Evolutionary conservation across 2,329 filamentous ascomycete genomes (phyloP).

Genomic region (Colletotrichum spinosum): DNA sequence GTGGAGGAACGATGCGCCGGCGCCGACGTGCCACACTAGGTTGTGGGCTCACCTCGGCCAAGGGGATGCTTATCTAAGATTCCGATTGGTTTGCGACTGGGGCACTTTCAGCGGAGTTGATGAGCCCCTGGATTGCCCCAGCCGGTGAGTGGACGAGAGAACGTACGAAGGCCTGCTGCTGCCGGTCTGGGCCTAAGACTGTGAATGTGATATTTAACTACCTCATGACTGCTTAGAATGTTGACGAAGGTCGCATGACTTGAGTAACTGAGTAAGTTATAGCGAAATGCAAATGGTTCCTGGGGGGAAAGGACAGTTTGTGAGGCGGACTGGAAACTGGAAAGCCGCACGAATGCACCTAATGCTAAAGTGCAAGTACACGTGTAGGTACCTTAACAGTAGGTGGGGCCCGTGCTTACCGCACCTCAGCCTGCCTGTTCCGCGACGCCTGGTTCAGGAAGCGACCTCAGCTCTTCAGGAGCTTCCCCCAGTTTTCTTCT

Average conservation of each 20-base stretch:
- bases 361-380: background rate
- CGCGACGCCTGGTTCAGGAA: slow-evolving; percentile 27
- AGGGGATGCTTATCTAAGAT: slow-evolving; percentile 22
- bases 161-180: background rate
- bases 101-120: slow-evolving; percentile 14
- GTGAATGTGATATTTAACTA: too few species aligned
- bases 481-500: slow-evolving; percentile 38
- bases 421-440: slow-evolving; percentile 27
- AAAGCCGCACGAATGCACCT: too few species aligned
- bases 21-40: slow-evolving; percentile 26
- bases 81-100: background rate
- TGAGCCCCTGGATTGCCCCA: slow-evolving; percentile 20
- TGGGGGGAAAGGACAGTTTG: too few species aligned
- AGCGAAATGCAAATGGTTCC: too few species aligned
- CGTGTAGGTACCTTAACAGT: slow-evolving; percentile 10
- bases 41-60: background rate
- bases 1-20: slow-evolving; percentile 36
- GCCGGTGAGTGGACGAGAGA: slow-evolving; percentile 6
- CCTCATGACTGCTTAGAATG: too few species aligned
- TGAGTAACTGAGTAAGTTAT: too few species aligned
- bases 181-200: slow-evolving; percentile 9
- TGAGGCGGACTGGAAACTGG: too few species aligned
- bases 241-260: too few species aligned
- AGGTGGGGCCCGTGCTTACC: slow-evolving; percentile 33
- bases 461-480: slow-evolving; percentile 37